Percentiles rank a stretch among this genome's conserved stretches.
Conservation (phyloP, 2,329 filamentous ascomycete genomes). For the Trichocomaceae sp. region DNA sequence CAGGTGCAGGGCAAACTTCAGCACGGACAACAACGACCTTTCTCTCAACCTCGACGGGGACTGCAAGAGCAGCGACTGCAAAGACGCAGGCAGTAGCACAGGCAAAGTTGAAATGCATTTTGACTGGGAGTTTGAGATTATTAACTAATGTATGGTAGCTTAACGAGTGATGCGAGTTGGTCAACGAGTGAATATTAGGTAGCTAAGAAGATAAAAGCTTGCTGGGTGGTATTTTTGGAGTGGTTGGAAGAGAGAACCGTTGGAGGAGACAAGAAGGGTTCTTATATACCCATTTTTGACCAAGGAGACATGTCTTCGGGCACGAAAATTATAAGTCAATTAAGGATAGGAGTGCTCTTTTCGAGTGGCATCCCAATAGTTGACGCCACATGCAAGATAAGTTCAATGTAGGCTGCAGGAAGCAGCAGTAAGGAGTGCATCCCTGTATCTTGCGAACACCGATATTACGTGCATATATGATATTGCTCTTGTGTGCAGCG, state of each 20-base stretch:
- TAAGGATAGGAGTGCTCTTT: background rate
- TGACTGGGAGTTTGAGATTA: constrained; percentile 1
- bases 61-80: constrained; percentile 12
- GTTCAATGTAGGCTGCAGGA: background rate
- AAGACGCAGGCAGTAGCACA: constrained; percentile 13
- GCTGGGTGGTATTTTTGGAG: background rate
- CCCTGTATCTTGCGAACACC: background rate
- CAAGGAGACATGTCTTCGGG: background rate
- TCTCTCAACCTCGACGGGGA: constrained; percentile 13
- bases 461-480: too few relatives aligned
- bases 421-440: constrained; percentile 2
- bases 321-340: background rate
- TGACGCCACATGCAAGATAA: background rate
- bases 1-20: constrained; percentile 14
- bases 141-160: background rate
- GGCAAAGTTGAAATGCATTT: constrained; percentile 16
- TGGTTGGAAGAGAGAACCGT: background rate
- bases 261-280: background rate
- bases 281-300: constrained; percentile 5
- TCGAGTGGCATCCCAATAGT: background rate
- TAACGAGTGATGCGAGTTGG: constrained; percentile 13
- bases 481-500: background rate
- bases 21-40: constrained; percentile 14
- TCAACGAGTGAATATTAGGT: constrained; percentile 11
- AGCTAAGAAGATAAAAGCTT: constrained; percentile 3